phyloP scores from a whole-genome alignment of 139 green algal species.

The Picochlorum sp. region DNA sequence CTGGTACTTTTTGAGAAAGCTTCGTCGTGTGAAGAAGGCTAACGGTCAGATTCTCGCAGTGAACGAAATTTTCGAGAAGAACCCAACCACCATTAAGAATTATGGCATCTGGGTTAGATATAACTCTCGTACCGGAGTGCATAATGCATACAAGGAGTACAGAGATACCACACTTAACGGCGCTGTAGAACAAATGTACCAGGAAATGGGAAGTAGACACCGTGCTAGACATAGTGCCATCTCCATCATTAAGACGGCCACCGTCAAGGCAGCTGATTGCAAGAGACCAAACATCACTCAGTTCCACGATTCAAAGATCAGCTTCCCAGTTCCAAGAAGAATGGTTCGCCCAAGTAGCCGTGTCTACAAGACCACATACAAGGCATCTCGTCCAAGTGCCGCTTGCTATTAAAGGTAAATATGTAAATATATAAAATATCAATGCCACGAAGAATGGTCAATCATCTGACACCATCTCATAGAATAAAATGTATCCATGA shows the following conservation, averaged over 20 bases:
- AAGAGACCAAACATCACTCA: constrained; percentile 87
- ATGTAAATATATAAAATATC: neutral
- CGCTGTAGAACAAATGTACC: constrained; percentile 90
- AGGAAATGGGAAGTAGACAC: constrained; percentile 95
- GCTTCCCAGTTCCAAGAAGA: constrained; percentile 80
- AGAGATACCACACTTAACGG: constrained; percentile 96
- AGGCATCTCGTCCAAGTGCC: constrained; percentile 73
- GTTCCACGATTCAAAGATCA: constrained; percentile 94
- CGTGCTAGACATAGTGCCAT: constrained; percentile 72
- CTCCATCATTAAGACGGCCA: constrained; percentile 95
- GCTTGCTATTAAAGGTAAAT: constrained; percentile 57
- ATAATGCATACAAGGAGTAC: constrained; percentile 99
- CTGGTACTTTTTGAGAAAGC: constrained; percentile 98
- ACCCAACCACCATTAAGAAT: constrained; percentile 96
- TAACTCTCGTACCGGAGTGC: constrained; percentile 87
- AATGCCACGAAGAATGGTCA: neutral
- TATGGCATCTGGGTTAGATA: constrained; percentile 98
- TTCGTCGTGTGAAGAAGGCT: constrained; percentile 97
- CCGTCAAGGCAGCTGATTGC: constrained; percentile 61
- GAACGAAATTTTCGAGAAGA: constrained; percentile 98
- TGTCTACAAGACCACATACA: constrained; percentile 74
- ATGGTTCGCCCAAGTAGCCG: constrained; percentile 39
- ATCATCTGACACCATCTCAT: constrained; percentile 35
- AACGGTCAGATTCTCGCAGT: constrained; percentile 94
- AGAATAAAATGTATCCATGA: constrained; percentile 97